Evolutionary conservation across 176 grass and related monocot species (phyloP), one percentile per base, ranked within the genome.

Genomic region (Neostapfia colusana): DNA sequence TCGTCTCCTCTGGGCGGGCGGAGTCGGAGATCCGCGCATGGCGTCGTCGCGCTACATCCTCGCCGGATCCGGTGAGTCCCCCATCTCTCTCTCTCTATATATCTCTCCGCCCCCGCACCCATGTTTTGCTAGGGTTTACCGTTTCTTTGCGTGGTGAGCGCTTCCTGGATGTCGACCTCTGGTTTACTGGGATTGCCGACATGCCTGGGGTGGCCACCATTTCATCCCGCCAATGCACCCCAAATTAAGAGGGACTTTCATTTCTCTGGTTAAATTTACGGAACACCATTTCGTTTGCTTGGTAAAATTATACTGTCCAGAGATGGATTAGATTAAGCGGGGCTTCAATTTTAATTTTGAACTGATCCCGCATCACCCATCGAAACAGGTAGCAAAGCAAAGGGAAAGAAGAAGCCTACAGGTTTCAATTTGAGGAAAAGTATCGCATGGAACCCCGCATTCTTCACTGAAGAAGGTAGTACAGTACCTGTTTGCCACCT

Each of bases 361-460:
- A 51, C 63, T 44, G 15, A 35, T 36, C 69, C 65, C 45, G 13
- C 45, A 4, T 69, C 65, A 10, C 74, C 37, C 20, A 12, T 15
- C 14, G 50, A 16, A 61, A 16, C 17, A 51, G 62, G 69, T 21
- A 61, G 89, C 55, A 91, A 93, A 27, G 73, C 67, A 34, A 91
- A 39, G 67, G 67, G 48, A 39, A 85, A 49, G 20, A 88, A 82
- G 66, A 86, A 85, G 76, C 54, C 77, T 66, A 44, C 70, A 17
- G 84, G 79, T 39, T 89, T 84, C 77, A 92, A 92, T 66, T 51
- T 94, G 67, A 92, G 95, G 78, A 92, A 94, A 80, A 98, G 95
- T 72, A 90, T 98, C 34, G 89, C 95, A 26, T 98, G 91, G 91
- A 98, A 98, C 71, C 85, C 89, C 49, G 91, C 95, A 68, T 98